These are phyloP conservation scores for Cyberlindnera maclurae DNA, from an alignment of 805 yeast genomes.

Conservation along the genomic window DNA sequence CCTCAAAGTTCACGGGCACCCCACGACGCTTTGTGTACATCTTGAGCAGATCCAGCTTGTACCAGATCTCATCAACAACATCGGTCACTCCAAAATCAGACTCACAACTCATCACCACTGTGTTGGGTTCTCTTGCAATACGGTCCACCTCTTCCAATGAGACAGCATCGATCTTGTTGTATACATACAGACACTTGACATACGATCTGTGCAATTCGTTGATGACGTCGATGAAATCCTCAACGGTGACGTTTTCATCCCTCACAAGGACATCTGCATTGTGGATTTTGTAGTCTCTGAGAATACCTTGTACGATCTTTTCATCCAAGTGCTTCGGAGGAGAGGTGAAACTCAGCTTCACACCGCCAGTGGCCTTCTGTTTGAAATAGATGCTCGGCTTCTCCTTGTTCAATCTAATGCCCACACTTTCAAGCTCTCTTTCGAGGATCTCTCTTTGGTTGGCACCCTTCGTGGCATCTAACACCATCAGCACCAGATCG, in stretches of 20 bases:
- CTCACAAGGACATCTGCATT: constrained; percentile 90
- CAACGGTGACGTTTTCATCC: constrained; percentile 85
- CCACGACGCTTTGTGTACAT: constrained; percentile 89
- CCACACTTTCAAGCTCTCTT: constrained; percentile 86
- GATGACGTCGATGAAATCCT: constrained; percentile 86
- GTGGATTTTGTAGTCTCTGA: constrained; percentile 84
- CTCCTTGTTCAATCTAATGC: constrained; percentile 77
- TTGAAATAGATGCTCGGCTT: constrained; percentile 75
- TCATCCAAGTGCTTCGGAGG: constrained; percentile 83
- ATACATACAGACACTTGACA: constrained; percentile 86
- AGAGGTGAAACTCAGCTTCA: constrained; percentile 69
- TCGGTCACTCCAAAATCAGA: constrained; percentile 81
- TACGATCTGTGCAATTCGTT: constrained; percentile 85
- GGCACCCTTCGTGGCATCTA: constrained; percentile 91
- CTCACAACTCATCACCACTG: constrained; percentile 91
- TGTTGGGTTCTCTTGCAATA: constrained; percentile 85
- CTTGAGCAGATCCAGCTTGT: constrained; percentile 69
- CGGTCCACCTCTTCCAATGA: constrained; percentile 91
- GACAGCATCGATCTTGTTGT: constrained; percentile 93
- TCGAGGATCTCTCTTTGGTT: constrained; percentile 86
- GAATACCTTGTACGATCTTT: constrained; percentile 64
- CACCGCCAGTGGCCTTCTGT: constrained; percentile 84
- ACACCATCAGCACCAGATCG: constrained; percentile 84
- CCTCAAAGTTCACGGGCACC: constrained; percentile 67
- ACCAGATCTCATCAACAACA: constrained; percentile 90